These are phyloP conservation scores for Penicillium brasilianum DNA, from an alignment of 2,329 filamentous ascomycete genomes.

Conservation along the genomic window DNA sequence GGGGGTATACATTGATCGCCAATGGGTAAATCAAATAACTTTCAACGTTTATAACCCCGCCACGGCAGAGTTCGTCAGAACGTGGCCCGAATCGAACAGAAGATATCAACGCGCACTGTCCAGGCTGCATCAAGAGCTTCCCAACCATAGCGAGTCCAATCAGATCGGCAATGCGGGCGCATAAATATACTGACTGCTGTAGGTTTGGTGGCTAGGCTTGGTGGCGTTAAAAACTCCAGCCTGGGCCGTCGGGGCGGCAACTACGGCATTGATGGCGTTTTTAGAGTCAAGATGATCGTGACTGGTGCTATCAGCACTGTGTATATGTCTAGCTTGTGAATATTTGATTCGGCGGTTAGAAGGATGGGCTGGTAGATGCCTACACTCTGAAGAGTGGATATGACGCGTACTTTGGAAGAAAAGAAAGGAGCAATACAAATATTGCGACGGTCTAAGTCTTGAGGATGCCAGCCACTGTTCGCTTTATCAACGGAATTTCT, in stretches of 20 bases:
- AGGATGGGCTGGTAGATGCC: background rate
- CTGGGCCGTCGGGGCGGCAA: background rate
- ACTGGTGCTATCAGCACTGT: background rate
- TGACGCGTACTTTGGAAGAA: too few relatives aligned
- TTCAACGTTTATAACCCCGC: background rate
- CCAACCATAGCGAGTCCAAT: background rate
- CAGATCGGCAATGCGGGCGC: background rate
- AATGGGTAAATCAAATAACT: background rate
- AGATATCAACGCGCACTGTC: background rate
- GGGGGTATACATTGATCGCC: background rate
- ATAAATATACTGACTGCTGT: background rate
- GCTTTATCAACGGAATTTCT: too few relatives aligned
- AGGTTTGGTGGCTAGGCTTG: too few relatives aligned
- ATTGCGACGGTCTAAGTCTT: too few relatives aligned
- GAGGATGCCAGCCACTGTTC: too few relatives aligned
- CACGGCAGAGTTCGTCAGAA: background rate
- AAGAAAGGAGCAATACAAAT: too few relatives aligned
- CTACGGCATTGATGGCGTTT: background rate
- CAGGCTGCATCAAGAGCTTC: background rate
- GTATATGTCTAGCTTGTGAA: background rate
- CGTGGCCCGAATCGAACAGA: background rate
- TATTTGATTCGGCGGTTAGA: background rate
- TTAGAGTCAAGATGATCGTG: background rate
- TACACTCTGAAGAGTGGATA: too few relatives aligned
- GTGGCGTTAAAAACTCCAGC: background rate